A percentile compares a stretch with the other conserved stretches of the same genome.
Conservation (phyloP, 148 eudicot species). For the Rhododendron griersonianum region DNA sequence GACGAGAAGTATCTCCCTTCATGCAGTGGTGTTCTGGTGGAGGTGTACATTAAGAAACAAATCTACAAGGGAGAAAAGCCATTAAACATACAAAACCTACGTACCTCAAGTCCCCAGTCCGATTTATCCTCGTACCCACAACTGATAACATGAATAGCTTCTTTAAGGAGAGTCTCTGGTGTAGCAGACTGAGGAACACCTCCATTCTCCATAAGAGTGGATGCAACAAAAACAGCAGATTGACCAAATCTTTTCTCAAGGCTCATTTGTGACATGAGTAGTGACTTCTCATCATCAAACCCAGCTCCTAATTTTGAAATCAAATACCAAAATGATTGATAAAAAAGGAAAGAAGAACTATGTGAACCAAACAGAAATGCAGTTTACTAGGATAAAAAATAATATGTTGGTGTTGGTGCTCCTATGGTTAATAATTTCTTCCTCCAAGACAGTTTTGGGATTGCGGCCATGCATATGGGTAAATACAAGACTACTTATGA, state of each 20-base stretch:
- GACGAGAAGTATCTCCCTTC: neutral
- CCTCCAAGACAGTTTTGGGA: neutral
- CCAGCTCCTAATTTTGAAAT: slow-evolving; percentile 53
- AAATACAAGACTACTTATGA: neutral
- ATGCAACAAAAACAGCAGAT: slow-evolving; percentile 71
- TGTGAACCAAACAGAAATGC: neutral
- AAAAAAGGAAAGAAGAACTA: neutral
- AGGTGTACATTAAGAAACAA: neutral
- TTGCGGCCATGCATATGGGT: neutral
- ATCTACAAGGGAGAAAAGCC: neutral
- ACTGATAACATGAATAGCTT: slow-evolving; percentile 89
- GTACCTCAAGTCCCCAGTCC: slow-evolving; percentile 81
- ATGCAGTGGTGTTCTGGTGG: neutral
- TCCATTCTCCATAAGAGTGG: slow-evolving; percentile 88
- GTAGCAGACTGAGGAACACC: slow-evolving; percentile 65
- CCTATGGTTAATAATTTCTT: neutral
- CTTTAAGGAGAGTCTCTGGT: slow-evolving; percentile 70
- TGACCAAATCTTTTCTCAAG: slow-evolving; percentile 78
- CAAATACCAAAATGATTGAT: neutral
- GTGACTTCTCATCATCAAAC: slow-evolving; percentile 79
- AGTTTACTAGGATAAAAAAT: neutral
- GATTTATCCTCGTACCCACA: slow-evolving; percentile 84
- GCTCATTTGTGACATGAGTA: slow-evolving; percentile 71
- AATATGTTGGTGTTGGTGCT: neutral
- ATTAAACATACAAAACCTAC: slow-evolving; percentile 9